Evolutionary conservation across 345 rosid genomes (phyloP).

Genomic region (Rhodomyrtus tomentosa): DNA sequence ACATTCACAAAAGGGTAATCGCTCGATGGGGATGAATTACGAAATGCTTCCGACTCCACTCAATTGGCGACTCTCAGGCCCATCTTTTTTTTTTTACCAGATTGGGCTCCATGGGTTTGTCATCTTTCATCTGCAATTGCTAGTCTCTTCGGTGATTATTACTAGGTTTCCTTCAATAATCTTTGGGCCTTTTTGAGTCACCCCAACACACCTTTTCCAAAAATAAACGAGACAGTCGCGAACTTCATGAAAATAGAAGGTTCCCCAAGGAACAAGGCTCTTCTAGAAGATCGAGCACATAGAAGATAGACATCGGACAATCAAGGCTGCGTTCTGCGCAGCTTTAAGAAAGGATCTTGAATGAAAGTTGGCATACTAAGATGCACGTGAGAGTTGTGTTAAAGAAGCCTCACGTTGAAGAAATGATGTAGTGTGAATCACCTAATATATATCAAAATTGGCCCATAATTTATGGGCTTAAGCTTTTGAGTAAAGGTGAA

Average conservation of each 20-base stretch:
- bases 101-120: neutral
- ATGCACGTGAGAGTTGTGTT: too few relatives aligned
- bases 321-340: neutral
- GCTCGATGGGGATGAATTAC: neutral
- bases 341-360: neutral
- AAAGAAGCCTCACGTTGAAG: too few relatives aligned
- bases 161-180: neutral
- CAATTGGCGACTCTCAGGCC: neutral
- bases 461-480: too few relatives aligned
- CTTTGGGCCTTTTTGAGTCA: neutral
- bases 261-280: neutral
- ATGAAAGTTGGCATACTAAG: neutral
- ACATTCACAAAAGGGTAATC: neutral
- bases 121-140: neutral
- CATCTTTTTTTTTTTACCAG: neutral
- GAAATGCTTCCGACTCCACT: neutral
- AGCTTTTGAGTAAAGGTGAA: too few relatives aligned
- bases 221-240: neutral
- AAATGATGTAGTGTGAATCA: too few relatives aligned
- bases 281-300: neutral
- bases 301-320: neutral
- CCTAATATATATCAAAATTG: too few relatives aligned
- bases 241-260: neutral
- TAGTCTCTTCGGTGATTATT: neutral
- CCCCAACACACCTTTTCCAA: neutral